phyloP scores from a whole-genome alignment of 2,329 filamentous ascomycete species.

The Nemania sp. region DNA sequence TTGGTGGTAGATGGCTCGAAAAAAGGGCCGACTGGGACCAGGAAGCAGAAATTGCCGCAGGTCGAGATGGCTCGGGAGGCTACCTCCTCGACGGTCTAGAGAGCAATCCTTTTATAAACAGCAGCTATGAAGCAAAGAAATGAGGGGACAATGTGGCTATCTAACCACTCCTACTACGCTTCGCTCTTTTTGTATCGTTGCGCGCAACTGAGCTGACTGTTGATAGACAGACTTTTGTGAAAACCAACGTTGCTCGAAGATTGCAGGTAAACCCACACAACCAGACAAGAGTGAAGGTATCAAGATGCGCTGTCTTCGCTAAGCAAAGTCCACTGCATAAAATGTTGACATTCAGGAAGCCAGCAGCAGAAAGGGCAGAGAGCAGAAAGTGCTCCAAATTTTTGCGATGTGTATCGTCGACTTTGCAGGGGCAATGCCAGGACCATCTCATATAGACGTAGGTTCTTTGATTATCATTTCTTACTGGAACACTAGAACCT shows the following conservation, averaged over 20 bases:
- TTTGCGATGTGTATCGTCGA: constrained; percentile 29
- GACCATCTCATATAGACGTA: constrained; percentile 28
- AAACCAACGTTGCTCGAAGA: constrained; percentile 15
- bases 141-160: constrained; percentile 13
- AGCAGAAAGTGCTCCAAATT: constrained; percentile 12
- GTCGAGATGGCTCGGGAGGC: constrained; percentile 59
- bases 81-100: constrained; percentile 52
- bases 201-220: constrained; percentile 29
- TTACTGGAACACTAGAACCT: constrained; percentile 28
- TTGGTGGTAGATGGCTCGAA: constrained; percentile 57
- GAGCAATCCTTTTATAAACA: constrained; percentile 43
- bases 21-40: constrained; percentile 58
- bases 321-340: constrained; percentile 7
- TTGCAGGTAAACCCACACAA: constrained; percentile 27
- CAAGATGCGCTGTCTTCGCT: constrained; percentile 1
- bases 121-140: background rate
- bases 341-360: background rate
- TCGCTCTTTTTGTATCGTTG: constrained; percentile 15
- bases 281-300: constrained; percentile 8
- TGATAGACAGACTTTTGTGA: constrained; percentile 14
- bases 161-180: background rate
- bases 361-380: constrained; percentile 3
- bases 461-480: constrained; percentile 36
- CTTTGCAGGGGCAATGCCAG: constrained; percentile 22
- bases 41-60: constrained; percentile 55